Conservation (phyloP, 192 early-diverging fungal species). For the Rhizophagus sp. region DNA sequence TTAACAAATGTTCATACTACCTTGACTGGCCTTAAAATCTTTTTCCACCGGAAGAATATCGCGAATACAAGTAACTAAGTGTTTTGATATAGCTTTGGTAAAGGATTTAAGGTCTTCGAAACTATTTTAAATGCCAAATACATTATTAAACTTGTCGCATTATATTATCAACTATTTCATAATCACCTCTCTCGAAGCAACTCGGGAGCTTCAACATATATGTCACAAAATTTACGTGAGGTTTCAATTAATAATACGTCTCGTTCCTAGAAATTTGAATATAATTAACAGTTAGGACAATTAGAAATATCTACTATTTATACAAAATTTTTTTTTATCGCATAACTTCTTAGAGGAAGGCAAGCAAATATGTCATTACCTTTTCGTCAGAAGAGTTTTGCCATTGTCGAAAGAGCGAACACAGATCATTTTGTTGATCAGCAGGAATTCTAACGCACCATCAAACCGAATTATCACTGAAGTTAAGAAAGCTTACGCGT, state of each 20-base stretch:
- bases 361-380: constrained; percentile 14
- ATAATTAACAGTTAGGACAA: too few relatives aligned
- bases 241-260: constrained; percentile 29
- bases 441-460: constrained; percentile 23
- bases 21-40: constrained; percentile 35
- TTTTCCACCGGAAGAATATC: neutral
- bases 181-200: constrained; percentile 17
- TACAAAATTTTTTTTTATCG: too few relatives aligned
- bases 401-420: constrained; percentile 27
- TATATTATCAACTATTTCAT: neutral
- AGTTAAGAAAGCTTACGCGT: constrained; percentile 8
- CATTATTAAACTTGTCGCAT: neutral
- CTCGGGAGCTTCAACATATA: constrained; percentile 31
- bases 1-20: constrained; percentile 23
- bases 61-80: neutral
- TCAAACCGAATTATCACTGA: constrained; percentile 7
- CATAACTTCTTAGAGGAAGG: too few relatives aligned
- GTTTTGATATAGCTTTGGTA: constrained; percentile 32
- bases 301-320: too few relatives aligned
- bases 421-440: constrained; percentile 26
- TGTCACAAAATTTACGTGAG: constrained; percentile 36
- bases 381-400: constrained; percentile 19
- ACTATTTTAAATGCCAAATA: neutral
- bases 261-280: constrained; percentile 33
- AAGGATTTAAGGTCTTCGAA: constrained; percentile 35